A percentile compares a stretch with the other conserved stretches of the same genome.
Conservation (phyloP, 2,329 filamentous ascomycete species). For the Madurella fahalii region DNA sequence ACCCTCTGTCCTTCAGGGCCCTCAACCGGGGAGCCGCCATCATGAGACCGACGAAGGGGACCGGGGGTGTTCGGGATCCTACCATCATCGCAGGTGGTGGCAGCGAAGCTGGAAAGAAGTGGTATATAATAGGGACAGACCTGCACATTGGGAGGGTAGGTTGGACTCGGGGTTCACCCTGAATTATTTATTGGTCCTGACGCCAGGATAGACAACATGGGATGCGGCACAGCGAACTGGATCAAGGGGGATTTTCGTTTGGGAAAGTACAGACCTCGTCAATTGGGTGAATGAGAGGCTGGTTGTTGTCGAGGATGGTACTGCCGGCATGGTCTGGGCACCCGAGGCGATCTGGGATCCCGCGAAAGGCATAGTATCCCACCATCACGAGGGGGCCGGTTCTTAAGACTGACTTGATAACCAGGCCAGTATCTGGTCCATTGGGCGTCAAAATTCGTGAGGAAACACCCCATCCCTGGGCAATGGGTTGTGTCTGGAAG, state of each 20-base stretch:
- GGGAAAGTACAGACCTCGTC: slow-evolving; percentile 50
- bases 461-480: slow-evolving; percentile 10
- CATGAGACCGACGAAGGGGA: slow-evolving; percentile 47
- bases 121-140: slow-evolving; percentile 54
- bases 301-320: slow-evolving; percentile 47
- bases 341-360: slow-evolving; percentile 53
- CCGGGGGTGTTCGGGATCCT: slow-evolving; percentile 50
- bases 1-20: slow-evolving; percentile 44
- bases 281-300: slow-evolving; percentile 48
- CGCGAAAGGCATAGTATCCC: slow-evolving; percentile 31
- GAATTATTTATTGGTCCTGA: slow-evolving; percentile 10
- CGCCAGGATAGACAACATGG: slow-evolving; percentile 43
- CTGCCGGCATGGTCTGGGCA: slow-evolving; percentile 57
- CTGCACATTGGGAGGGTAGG: slow-evolving; percentile 45
- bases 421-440: slow-evolving; percentile 42
- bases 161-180: background rate
- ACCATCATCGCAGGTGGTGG: slow-evolving; percentile 46
- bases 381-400: too few species aligned
- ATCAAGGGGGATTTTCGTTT: slow-evolving; percentile 50
- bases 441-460: slow-evolving; percentile 46
- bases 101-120: slow-evolving; percentile 45
- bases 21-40: slow-evolving; percentile 47
- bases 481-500: background rate
- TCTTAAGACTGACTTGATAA: background rate
- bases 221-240: slow-evolving; percentile 49